A percentile compares a stretch with the other conserved stretches of the same genome.
phyloP scores from a whole-genome alignment of 768 basidiomycete genomes.

The Epithele typhae region DNA sequence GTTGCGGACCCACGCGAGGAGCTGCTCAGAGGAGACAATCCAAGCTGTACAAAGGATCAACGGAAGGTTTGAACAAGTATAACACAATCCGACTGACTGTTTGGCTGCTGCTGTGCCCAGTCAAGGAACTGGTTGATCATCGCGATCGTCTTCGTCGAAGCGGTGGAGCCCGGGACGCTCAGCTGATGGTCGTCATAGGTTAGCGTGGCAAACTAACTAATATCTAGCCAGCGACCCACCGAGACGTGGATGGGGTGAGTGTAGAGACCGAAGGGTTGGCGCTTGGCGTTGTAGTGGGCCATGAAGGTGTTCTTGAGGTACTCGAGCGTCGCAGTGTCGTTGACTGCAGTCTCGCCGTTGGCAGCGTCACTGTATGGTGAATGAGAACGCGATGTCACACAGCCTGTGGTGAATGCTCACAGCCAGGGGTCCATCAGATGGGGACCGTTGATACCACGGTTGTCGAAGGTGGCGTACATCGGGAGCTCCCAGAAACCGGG shows the following conservation, averaged over 20 bases:
- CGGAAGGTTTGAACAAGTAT: background rate
- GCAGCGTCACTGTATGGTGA: constrained; percentile 43
- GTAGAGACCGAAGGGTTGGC: constrained; percentile 78
- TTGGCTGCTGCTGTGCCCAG: constrained; percentile 70
- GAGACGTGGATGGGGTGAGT: constrained; percentile 79
- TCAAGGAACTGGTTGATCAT: constrained; percentile 82
- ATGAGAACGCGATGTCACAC: background rate
- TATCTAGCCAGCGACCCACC: constrained; percentile 28
- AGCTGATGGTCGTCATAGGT: constrained; percentile 27
- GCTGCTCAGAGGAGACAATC: constrained; percentile 69
- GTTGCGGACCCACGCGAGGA: constrained; percentile 70
- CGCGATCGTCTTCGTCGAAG: constrained; percentile 49
- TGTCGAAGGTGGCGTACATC: constrained; percentile 76
- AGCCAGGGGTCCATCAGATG: constrained; percentile 87
- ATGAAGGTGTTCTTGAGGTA: constrained; percentile 76
- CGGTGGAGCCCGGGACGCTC: constrained; percentile 56
- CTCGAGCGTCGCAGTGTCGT: constrained; percentile 59
- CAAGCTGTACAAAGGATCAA: constrained; percentile 39
- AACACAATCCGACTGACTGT: constrained; percentile 38
- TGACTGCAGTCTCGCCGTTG: constrained; percentile 44
- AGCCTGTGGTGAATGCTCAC: constrained; percentile 33
- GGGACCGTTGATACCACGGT: constrained; percentile 44
- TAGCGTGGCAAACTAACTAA: background rate
- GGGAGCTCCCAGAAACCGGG: constrained; percentile 85
- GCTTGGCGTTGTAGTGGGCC: constrained; percentile 67